Evolutionary conservation across 176 grass and related monocot species (phyloP).

Genomic region (Carex littledalei): DNA sequence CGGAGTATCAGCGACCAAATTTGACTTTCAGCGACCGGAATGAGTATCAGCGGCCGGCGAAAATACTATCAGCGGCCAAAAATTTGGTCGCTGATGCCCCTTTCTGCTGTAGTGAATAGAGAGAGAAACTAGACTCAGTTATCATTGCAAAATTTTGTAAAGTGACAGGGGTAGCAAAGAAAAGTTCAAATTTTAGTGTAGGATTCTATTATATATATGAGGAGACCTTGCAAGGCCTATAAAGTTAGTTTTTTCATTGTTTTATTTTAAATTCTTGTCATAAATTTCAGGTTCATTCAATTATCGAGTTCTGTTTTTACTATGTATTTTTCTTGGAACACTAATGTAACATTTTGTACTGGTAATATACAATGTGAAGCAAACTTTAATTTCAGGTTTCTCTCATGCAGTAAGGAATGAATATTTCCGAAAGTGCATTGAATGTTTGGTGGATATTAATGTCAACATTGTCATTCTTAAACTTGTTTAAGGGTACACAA

Average conservation of each 20-base stretch:
- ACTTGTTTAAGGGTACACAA: too few relatives aligned
- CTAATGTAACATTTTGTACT: conserved; percentile 32
- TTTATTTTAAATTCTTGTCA: conserved; percentile 40
- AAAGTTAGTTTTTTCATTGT: conserved; percentile 36
- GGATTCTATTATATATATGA: conserved; percentile 46
- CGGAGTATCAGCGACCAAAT: too few relatives aligned
- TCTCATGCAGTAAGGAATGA: conserved; percentile 21
- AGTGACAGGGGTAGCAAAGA: conserved; percentile 46
- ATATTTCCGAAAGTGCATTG: neutral
- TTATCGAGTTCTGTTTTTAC: conserved; percentile 23
- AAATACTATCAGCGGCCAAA: too few relatives aligned
- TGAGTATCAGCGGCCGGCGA: too few relatives aligned
- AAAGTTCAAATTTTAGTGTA: conserved; percentile 48
- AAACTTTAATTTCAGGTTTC: conserved; percentile 16
- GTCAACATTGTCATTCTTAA: too few relatives aligned
- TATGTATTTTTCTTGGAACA: conserved; percentile 47
- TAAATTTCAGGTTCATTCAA: conserved; percentile 20
- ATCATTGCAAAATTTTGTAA: conserved; percentile 44
- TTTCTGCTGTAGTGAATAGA: conserved; percentile 20
- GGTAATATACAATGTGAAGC: conserved; percentile 27
- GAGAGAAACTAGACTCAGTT: conserved; percentile 8
- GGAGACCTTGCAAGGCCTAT: conserved; percentile 46
- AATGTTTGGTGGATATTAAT: too few relatives aligned
- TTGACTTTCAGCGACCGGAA: too few relatives aligned
- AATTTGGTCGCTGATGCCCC: too few relatives aligned